Evolutionary conservation across 2,329 filamentous ascomycete genomes (phyloP).

Genomic region (Fusarium fracticaudum): DNA sequence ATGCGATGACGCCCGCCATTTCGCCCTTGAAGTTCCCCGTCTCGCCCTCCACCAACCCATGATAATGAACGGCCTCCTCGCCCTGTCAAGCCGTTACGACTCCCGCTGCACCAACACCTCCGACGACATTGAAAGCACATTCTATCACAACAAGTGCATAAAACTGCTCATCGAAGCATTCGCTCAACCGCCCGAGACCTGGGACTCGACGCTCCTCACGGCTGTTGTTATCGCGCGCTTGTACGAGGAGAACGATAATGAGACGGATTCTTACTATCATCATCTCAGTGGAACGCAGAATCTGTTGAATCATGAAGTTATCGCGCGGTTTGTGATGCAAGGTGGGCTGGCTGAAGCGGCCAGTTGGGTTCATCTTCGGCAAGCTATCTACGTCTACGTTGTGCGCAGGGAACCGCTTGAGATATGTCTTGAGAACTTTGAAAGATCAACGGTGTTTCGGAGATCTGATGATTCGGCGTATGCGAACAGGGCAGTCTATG

Average conservation of each 20-base stretch:
- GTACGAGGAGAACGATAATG: background rate
- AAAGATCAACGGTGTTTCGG: background rate
- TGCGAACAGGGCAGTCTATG: background rate
- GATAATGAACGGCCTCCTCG: constrained; percentile 9
- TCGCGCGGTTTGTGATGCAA: background rate
- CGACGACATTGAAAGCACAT: background rate
- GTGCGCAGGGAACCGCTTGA: background rate
- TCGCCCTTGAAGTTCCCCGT: background rate
- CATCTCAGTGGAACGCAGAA: background rate
- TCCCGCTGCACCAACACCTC: background rate
- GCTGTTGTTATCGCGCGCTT: background rate
- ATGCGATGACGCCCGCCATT: background rate
- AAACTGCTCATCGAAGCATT: background rate
- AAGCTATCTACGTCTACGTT: background rate
- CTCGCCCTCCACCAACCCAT: background rate
- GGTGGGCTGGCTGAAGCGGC: background rate
- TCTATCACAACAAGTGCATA: constrained; percentile 5
- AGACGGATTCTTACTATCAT: background rate
- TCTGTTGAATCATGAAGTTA: background rate
- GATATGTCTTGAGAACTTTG: background rate
- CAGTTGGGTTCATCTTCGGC: background rate
- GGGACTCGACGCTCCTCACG: background rate
- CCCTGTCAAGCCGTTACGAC: constrained; percentile 2
- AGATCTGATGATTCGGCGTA: background rate
- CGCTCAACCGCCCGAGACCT: background rate